Evolutionary conservation across 495 filamentous ascomycete genomes (phyloP).

Genomic region (Aspergillus baeticus): DNA sequence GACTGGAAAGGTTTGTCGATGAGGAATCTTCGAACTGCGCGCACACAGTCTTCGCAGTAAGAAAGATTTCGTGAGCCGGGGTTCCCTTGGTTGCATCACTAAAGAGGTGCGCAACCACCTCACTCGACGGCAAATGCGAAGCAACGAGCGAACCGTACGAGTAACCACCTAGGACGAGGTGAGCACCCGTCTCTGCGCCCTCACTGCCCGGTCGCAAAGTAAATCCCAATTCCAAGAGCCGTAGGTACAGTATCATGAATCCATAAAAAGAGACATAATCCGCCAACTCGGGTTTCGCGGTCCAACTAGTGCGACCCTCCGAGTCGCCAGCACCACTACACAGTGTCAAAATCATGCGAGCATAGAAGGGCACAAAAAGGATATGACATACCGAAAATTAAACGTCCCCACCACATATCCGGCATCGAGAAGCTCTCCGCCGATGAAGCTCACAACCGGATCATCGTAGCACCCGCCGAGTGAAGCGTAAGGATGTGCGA

Average conservation of each 20-base stretch:
- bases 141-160: constrained; percentile 89
- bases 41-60: constrained; percentile 63
- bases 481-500: constrained; percentile 90
- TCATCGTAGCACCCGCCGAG: constrained; percentile 88
- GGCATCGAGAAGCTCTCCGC: constrained; percentile 57
- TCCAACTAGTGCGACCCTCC: constrained; percentile 80
- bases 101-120: constrained; percentile 60
- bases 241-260: constrained; percentile 72
- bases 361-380: not conserved
- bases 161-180: constrained; percentile 74
- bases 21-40: constrained; percentile 46
- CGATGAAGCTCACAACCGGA: constrained; percentile 64
- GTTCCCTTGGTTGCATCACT: constrained; percentile 46
- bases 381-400: constrained; percentile 75
- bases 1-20: constrained; percentile 12
- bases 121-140: constrained; percentile 62
- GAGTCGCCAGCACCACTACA: constrained; percentile 75
- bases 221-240: constrained; percentile 29
- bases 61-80: constrained; percentile 61
- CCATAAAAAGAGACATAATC: constrained; percentile 82
- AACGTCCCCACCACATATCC: constrained; percentile 85
- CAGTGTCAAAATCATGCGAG: not conserved
- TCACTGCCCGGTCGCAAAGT: not conserved
- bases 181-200: not conserved
- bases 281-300: constrained; percentile 69